phyloP scores from a whole-genome alignment of 371 early-diverging fungal species.

The Actinomucor elegans region DNA sequence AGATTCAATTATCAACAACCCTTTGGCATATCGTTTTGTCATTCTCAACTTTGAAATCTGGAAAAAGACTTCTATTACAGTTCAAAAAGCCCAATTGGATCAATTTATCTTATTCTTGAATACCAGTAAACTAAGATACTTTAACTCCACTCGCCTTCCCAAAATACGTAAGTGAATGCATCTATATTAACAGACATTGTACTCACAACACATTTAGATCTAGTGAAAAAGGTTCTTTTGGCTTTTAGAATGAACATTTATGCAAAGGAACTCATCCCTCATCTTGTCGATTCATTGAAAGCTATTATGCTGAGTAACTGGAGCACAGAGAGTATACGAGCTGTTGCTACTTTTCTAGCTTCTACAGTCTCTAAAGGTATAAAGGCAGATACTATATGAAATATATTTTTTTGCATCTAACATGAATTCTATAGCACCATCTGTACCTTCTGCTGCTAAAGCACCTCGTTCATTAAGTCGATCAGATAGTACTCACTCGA shows the following conservation, averaged over 20 bases:
- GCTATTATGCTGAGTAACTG: slow-evolving; percentile 59
- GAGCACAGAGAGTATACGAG: slow-evolving; percentile 65
- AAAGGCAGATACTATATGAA: too few species aligned
- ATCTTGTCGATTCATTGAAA: slow-evolving; percentile 58
- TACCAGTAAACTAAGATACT: slow-evolving; percentile 54
- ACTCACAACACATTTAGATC: slow-evolving; percentile 40
- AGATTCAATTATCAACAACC: slow-evolving; percentile 66
- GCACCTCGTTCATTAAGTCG: not conserved
- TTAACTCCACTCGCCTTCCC: slow-evolving; percentile 63
- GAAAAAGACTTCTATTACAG: slow-evolving; percentile 57
- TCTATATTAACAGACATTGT: not conserved
- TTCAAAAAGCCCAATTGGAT: slow-evolving; percentile 64
- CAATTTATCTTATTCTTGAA: slow-evolving; percentile 67
- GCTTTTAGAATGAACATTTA: slow-evolving; percentile 66
- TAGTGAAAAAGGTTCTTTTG: slow-evolving; percentile 64
- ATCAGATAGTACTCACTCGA: slow-evolving; percentile 22
- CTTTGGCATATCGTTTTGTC: slow-evolving; percentile 64
- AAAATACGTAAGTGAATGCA: slow-evolving; percentile 54
- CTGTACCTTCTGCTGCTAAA: not conserved
- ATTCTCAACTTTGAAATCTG: slow-evolving; percentile 76
- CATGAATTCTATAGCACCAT: not conserved
- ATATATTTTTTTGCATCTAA: too few species aligned
- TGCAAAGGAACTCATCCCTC: slow-evolving; percentile 51
- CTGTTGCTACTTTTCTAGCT: slow-evolving; percentile 68
- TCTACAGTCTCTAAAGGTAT: slow-evolving; percentile 65